Base-by-base conservation (phyloP, 1,139 yeast species). In the Debaryomyces subglobosus region DNA sequence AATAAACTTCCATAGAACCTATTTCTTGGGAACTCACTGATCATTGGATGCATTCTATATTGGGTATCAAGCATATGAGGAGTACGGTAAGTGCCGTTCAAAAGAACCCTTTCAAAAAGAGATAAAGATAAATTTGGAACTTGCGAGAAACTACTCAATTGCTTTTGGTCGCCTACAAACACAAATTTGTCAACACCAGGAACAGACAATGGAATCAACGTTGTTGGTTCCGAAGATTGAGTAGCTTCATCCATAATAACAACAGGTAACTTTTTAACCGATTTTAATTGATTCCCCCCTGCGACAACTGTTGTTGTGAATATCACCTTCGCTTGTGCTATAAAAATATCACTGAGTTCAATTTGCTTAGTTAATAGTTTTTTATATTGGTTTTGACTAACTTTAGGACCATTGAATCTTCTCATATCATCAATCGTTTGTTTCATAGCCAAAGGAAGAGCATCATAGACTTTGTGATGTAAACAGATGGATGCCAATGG, bases 291-390 rank as follows among this genome's bases (percentile, higher is more conserved):
- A 40, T 79, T 77, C 3, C 89, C 86, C 45, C 89, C 90, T 6
- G 89, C 85, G 32, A 83, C 85, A 29, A 85, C 88, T 2, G 88
- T 83, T 1, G 92, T 85, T 2, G 90, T 82, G 60, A 85, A 82
- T 29, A 85, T 82, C 18, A 85, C 86, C 55, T 83, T 81, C 0
- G 89, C 87, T 62, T 84, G 89, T 0, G 81, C 79, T 15, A 83
- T 78, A 45, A 80, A 69, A 51, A 76, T 73, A 46, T 77, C 78
- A 5, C 81, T 69, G 41, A 78, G 71, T 24, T 71, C 69, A 46
- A 72, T 74, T 47, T 71, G 75, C 15, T 71, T 70, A 3, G 75
- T 69, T 52, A 78, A 62, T 40, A 77, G 69, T 56, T 81, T 81
- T 53, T 76, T 78, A 57, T 77, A 81, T 43, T 72, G 81, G 44